Base-by-base conservation (phyloP, 352 stramenopile species). In the Phytophthora megakarya region DNA sequence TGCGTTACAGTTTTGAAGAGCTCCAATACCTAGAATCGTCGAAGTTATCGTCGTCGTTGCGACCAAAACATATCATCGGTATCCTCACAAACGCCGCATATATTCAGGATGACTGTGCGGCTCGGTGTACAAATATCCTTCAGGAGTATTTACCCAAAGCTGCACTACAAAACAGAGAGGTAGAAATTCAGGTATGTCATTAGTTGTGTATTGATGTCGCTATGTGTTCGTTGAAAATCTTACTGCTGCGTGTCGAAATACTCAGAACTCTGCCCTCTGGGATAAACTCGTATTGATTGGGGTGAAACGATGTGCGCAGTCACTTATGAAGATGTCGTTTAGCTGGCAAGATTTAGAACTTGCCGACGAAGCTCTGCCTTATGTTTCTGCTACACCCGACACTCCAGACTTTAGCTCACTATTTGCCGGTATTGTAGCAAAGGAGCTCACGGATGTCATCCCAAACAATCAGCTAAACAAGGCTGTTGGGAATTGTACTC, bases 11-110 rank as follows among this genome's bases (percentile, higher is more conserved):
- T 33, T 71, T 77, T 40, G 81, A 93, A 49, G 69, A 75, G 10
- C 60, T 86, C 25, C 65, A 78, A 23, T 93, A 91, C 26, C 61
- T 93, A 45, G 81, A 89, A 37, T 80, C 68, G 15, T 38, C 76
- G 13, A 93, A 93, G 65, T 39, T 85, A 43, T 89, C 84, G 11
- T 78, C 80, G 8, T 80, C 76, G 9, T 65, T 90, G 39, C 55
- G 84, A 15, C 57, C 78, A 15, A 93, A 93, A 19, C 84, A 90
- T 42, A 71, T 90, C 35, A 72, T 90, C 19, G 78, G 80, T 2
- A 74, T 90, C 6, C 51, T 93, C 18, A 91, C 84, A 28, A 91
- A 93, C 38, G 75, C 86, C 9, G 81, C 80, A 4, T 88, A 88
- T 46, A 77, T 88, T 16, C 77, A 90, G 67, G 79, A 88, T 28